These are phyloP conservation scores for Stropharia rugosoannulata DNA, from an alignment of 768 basidiomycete species.

Conservation along the genomic window DNA sequence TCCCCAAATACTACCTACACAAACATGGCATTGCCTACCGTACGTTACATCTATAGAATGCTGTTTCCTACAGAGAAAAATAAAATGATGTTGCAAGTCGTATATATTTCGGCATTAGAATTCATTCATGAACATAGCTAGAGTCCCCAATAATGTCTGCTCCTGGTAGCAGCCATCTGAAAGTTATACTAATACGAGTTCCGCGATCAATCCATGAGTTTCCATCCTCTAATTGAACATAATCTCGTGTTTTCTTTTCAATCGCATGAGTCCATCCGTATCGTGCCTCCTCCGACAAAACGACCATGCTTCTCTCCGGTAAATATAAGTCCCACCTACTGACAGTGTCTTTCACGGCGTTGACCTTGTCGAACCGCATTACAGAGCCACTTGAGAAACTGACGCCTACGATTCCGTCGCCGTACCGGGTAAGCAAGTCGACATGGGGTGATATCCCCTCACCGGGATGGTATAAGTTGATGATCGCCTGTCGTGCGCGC, in stretches of 20 bases:
- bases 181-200: slow-evolving; percentile 76
- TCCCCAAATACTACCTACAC: too few relatives aligned
- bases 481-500: slow-evolving; percentile 76
- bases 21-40: too few relatives aligned
- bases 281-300: slow-evolving; percentile 78
- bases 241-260: slow-evolving; percentile 55
- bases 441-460: slow-evolving; percentile 89
- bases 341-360: neutral
- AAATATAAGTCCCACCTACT: slow-evolving; percentile 59
- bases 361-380: slow-evolving; percentile 65
- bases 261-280: slow-evolving; percentile 93
- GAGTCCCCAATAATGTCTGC: slow-evolving; percentile 71
- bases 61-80: too few relatives aligned
- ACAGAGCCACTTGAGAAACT: slow-evolving; percentile 79
- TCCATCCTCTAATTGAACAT: slow-evolving; percentile 34
- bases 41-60: too few relatives aligned
- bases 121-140: neutral
- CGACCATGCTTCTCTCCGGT: slow-evolving; percentile 71
- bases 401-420: slow-evolving; percentile 87
- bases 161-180: slow-evolving; percentile 83
- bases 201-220: slow-evolving; percentile 49
- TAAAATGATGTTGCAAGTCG: neutral
- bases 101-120: neutral
- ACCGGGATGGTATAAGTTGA: slow-evolving; percentile 88
- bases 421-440: slow-evolving; percentile 81